phyloP scores from a whole-genome alignment of 208 protist species.

The Herpetomonas samuelpessoai region DNA sequence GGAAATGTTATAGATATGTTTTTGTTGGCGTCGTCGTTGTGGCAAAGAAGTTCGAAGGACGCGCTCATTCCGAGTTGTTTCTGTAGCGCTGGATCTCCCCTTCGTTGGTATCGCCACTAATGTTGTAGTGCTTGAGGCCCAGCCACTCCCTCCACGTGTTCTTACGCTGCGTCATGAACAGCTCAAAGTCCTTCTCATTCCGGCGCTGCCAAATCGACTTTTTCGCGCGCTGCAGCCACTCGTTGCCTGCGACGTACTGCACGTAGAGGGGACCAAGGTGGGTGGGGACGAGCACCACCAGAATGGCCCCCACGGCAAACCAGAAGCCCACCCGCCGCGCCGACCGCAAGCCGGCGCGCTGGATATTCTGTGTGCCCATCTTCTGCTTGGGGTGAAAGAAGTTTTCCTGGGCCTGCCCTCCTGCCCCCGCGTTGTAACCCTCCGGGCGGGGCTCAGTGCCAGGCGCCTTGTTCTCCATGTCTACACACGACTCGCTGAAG shows the following conservation, averaged over 20 bases:
- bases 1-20: not conserved
- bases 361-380: constrained; percentile 47
- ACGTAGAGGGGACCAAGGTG: constrained; percentile 76
- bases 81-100: constrained; percentile 79
- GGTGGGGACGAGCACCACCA: constrained; percentile 52
- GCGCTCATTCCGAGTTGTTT: not conserved
- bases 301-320: constrained; percentile 39
- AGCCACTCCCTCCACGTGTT: constrained; percentile 82
- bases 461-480: constrained; percentile 82
- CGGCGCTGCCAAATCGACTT: constrained; percentile 81
- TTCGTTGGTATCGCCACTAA: constrained; percentile 74
- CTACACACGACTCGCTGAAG: too few relatives aligned
- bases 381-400: constrained; percentile 70
- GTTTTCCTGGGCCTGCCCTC: constrained; percentile 56
- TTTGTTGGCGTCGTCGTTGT: too few relatives aligned
- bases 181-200: constrained; percentile 81
- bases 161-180: constrained; percentile 89
- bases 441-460: constrained; percentile 56
- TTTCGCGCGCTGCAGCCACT: constrained; percentile 73
- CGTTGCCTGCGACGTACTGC: constrained; percentile 56
- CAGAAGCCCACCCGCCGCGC: constrained; percentile 42
- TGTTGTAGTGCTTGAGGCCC: constrained; percentile 86
- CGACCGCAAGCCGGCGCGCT: constrained; percentile 71
- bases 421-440: constrained; percentile 49
- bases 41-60: too few relatives aligned